A percentile compares a stretch with the other conserved stretches of the same genome.
Evolutionary conservation across 108 stramenopile species (phyloP).

Genomic region (Nitzschia putrida): DNA sequence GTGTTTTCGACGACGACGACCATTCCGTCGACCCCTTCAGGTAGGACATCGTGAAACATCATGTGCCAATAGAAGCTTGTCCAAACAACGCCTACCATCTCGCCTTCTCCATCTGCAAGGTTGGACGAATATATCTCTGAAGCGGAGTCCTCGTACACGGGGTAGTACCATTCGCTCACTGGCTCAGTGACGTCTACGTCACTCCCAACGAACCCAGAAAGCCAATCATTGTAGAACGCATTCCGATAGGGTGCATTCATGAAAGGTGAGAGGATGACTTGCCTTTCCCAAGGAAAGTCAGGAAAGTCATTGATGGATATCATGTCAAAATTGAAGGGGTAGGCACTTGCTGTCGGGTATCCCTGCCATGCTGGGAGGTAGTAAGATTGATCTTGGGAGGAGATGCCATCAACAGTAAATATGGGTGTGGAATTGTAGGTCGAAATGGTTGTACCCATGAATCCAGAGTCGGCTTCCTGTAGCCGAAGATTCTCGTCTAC

Average conservation of each 20-base stretch:
- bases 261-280: slow-evolving; percentile 23
- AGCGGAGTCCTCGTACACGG: slow-evolving; percentile 32
- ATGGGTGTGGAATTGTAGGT: not conserved
- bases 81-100: slow-evolving; percentile 10
- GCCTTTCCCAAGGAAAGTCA: slow-evolving; percentile 24
- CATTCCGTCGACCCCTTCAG: slow-evolving; percentile 47
- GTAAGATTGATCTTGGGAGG: not conserved
- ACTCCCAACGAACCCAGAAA: slow-evolving; percentile 28
- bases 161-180: slow-evolving; percentile 43
- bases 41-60: slow-evolving; percentile 35
- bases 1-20: slow-evolving; percentile 42
- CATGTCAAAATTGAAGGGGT: not conserved
- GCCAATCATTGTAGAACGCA: not conserved
- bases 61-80: slow-evolving; percentile 49
- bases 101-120: not conserved
- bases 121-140: slow-evolving; percentile 1
- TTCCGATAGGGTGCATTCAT: slow-evolving; percentile 22
- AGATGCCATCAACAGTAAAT: not conserved
- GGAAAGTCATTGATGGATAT: not conserved
- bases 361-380: slow-evolving; percentile 25
- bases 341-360: slow-evolving; percentile 37
- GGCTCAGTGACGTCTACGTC: slow-evolving; percentile 22
- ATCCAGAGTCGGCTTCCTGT: not conserved
- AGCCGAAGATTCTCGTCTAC: slow-evolving; percentile 15
- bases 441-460: not conserved